Evolutionary conservation across 2,329 filamentous ascomycete genomes (phyloP).

Genomic region (Botrytis cinerea): DNA sequence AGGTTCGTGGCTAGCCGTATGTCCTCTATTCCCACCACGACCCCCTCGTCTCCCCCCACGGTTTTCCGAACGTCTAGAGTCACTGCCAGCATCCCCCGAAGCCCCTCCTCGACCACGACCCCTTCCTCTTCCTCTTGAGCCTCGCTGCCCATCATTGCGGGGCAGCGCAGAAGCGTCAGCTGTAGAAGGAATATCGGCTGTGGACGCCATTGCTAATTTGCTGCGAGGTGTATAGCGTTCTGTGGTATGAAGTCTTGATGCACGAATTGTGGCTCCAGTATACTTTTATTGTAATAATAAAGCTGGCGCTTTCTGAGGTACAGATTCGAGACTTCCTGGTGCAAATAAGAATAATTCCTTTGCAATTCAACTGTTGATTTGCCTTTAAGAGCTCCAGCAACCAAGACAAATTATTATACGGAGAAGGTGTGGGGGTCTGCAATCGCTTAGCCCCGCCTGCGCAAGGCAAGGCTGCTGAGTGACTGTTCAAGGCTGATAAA

Average conservation of each 20-base stretch:
- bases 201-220: slow-evolving; percentile 20
- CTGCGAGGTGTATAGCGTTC: slow-evolving; percentile 2
- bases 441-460: slow-evolving; percentile 18
- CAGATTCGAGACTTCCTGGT: background rate
- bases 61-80: slow-evolving; percentile 24
- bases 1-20: slow-evolving; percentile 17
- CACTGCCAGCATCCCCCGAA: slow-evolving; percentile 37
- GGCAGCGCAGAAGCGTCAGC: slow-evolving; percentile 14
- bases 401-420: slow-evolving; percentile 19
- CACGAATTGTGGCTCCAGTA: background rate
- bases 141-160: slow-evolving; percentile 42
- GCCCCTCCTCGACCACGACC: slow-evolving; percentile 25
- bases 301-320: background rate
- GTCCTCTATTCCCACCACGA: slow-evolving; percentile 31
- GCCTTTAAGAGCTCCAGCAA: background rate
- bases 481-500: slow-evolving; percentile 22
- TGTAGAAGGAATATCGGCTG: slow-evolving; percentile 29
- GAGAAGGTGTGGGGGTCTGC: slow-evolving; percentile 8
- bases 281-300: background rate
- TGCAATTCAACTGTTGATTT: background rate
- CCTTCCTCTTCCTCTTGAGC: slow-evolving; percentile 43
- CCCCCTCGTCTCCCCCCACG: slow-evolving; percentile 36
- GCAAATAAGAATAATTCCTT: background rate
- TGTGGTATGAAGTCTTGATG: background rate
- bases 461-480: slow-evolving; percentile 18